Evolutionary conservation across 2,329 filamentous ascomycete genomes (phyloP).

Genomic region (Verticillium isaacii): DNA sequence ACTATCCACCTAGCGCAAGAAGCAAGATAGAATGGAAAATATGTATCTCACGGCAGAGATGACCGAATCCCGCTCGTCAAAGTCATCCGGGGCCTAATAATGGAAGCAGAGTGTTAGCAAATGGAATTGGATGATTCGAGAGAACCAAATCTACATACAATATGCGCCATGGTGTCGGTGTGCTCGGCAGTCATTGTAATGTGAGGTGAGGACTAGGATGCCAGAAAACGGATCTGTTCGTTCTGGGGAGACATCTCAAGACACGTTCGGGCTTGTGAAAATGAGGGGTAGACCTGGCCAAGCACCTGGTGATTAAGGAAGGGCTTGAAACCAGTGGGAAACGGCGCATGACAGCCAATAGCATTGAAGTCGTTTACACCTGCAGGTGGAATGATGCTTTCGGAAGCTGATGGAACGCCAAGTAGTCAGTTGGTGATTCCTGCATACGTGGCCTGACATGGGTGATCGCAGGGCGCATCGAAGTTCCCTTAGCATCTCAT

Average conservation of each 20-base stretch:
- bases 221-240: too few relatives aligned
- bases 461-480: background rate
- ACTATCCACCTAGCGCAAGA: too few relatives aligned
- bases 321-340: background rate
- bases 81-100: background rate
- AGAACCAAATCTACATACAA: background rate
- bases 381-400: background rate
- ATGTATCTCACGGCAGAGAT: background rate
- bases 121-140: background rate
- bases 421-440: background rate
- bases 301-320: background rate
- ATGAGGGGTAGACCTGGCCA: background rate
- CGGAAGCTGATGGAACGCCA: background rate
- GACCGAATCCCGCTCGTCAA: background rate
- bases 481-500: too few relatives aligned
- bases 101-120: background rate
- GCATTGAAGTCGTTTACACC: background rate
- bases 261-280: too few relatives aligned
- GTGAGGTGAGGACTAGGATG: too few relatives aligned
- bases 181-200: too few relatives aligned
- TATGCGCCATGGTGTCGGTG: background rate
- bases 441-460: background rate
- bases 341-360: background rate
- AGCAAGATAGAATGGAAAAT: background rate
- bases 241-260: too few relatives aligned